Percentiles rank a stretch among this genome's conserved stretches.
These are phyloP conservation scores for Penicillium atrosanguineum DNA, from an alignment of 495 filamentous ascomycete genomes.

Conservation along the genomic window DNA sequence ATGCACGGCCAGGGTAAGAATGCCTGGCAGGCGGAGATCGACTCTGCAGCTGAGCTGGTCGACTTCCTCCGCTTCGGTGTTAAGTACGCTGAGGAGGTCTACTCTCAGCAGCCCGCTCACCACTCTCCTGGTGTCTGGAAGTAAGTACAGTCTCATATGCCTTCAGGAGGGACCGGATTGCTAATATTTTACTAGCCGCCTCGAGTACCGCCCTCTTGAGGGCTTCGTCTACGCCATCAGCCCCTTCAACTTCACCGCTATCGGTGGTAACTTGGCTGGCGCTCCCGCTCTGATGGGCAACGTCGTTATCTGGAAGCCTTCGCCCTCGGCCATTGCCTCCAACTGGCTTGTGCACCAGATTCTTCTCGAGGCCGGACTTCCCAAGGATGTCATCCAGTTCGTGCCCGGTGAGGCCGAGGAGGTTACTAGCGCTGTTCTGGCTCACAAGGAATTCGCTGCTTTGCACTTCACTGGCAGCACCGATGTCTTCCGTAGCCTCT, in stretches of 20 bases:
- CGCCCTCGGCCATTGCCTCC: slow-evolving; percentile 69
- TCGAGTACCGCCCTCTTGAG: slow-evolving; percentile 79
- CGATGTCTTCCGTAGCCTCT: slow-evolving; percentile 75
- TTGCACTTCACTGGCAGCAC: slow-evolving; percentile 85
- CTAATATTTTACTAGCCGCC: slow-evolving; percentile 43
- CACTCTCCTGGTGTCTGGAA: slow-evolving; percentile 81
- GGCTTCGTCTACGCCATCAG: slow-evolving; percentile 85
- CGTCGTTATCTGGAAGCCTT: slow-evolving; percentile 86
- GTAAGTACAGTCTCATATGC: slow-evolving; percentile 25
- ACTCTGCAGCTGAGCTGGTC: slow-evolving; percentile 84
- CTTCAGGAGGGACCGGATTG: background rate
- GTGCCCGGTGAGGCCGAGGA: slow-evolving; percentile 76
- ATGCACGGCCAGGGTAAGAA: slow-evolving; percentile 97
- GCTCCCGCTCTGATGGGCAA: slow-evolving; percentile 79
- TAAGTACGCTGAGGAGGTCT: slow-evolving; percentile 82
- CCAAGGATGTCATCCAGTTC: slow-evolving; percentile 78
- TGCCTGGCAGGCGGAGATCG: slow-evolving; percentile 94
- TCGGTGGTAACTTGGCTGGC: slow-evolving; percentile 75
- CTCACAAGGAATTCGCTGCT: slow-evolving; percentile 68
- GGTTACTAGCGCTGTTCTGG: slow-evolving; percentile 69
- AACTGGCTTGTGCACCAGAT: slow-evolving; percentile 82
- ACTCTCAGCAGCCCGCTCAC: slow-evolving; percentile 77
- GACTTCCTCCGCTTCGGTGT: slow-evolving; percentile 91
- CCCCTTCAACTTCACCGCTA: slow-evolving; percentile 89
- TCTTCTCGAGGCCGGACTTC: slow-evolving; percentile 77